phyloP scores from a whole-genome alignment of 1,139 yeast genomes.

The Dujonia santamariae region DNA sequence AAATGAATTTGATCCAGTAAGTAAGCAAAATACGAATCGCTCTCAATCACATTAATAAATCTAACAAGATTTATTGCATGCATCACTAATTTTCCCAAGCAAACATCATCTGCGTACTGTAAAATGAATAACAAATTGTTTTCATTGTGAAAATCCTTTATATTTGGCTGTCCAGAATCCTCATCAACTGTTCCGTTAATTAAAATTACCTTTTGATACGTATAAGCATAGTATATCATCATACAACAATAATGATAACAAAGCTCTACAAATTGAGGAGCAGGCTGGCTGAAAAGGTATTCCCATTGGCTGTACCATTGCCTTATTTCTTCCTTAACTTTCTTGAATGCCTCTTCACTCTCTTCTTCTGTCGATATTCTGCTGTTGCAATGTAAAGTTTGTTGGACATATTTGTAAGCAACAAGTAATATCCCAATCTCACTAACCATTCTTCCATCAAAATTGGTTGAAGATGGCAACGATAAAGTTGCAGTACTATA shows the following conservation, averaged over 20 bases:
- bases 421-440: slow-evolving; percentile 66
- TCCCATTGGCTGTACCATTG: slow-evolving; percentile 74
- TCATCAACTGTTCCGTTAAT: slow-evolving; percentile 1
- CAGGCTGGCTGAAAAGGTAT: slow-evolving; percentile 67
- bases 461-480: slow-evolving; percentile 65
- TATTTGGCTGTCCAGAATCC: neutral
- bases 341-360: slow-evolving; percentile 17
- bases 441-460: slow-evolving; percentile 81
- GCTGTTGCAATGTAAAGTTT: slow-evolving; percentile 21
- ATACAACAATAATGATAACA: slow-evolving; percentile 66
- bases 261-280: slow-evolving; percentile 73
- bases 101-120: slow-evolving; percentile 17
- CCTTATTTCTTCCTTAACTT: slow-evolving; percentile 37
- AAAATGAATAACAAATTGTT: slow-evolving; percentile 24
- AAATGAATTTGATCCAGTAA: slow-evolving; percentile 68
- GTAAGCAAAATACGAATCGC: slow-evolving; percentile 64
- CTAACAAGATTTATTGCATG: slow-evolving; percentile 45
- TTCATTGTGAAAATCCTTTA: slow-evolving; percentile 17
- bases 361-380: slow-evolving; percentile 4
- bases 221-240: slow-evolving; percentile 37
- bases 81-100: slow-evolving; percentile 22
- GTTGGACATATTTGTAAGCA: slow-evolving; percentile 60
- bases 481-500: slow-evolving; percentile 62
- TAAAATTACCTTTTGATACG: slow-evolving; percentile 20
- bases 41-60: slow-evolving; percentile 38